Percentiles rank a stretch among this genome's conserved stretches.
phyloP scores from a whole-genome alignment of 1,139 yeast species.

The Fermentozyma sake region DNA sequence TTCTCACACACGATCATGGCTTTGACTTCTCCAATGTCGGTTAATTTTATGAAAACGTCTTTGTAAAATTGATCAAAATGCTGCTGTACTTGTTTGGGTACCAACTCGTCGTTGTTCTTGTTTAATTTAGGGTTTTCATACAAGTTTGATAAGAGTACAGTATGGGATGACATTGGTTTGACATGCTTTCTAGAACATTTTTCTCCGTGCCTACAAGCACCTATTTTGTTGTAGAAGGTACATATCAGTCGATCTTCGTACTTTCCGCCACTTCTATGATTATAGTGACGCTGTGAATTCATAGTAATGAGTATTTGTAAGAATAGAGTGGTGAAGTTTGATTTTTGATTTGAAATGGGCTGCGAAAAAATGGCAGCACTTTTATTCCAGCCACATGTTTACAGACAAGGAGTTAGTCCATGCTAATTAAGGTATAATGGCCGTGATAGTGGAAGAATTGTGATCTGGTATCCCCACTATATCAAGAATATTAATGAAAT shows the following conservation, averaged over 20 bases:
- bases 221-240: slow-evolving; percentile 73
- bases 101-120: slow-evolving; percentile 22
- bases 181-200: slow-evolving; percentile 78
- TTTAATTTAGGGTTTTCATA: slow-evolving; percentile 60
- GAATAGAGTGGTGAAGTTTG: too few relatives aligned
- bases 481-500: too few relatives aligned
- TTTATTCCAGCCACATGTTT: too few relatives aligned
- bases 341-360: too few relatives aligned
- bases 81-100: slow-evolving; percentile 41
- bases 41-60: slow-evolving; percentile 68
- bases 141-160: slow-evolving; percentile 64
- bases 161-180: slow-evolving; percentile 63
- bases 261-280: too few relatives aligned
- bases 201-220: slow-evolving; percentile 93
- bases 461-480: too few relatives aligned
- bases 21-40: slow-evolving; percentile 60
- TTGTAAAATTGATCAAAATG: slow-evolving; percentile 64
- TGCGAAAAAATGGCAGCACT: too few relatives aligned
- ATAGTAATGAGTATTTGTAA: too few relatives aligned
- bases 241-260: slow-evolving; percentile 25
- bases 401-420: too few relatives aligned
- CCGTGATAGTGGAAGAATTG: too few relatives aligned
- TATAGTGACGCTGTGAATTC: too few relatives aligned
- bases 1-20: slow-evolving; percentile 79
- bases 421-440: too few relatives aligned